Base-by-base conservation (phyloP, 2,329 filamentous ascomycete species). In the Colletotrichum endophyticum region DNA sequence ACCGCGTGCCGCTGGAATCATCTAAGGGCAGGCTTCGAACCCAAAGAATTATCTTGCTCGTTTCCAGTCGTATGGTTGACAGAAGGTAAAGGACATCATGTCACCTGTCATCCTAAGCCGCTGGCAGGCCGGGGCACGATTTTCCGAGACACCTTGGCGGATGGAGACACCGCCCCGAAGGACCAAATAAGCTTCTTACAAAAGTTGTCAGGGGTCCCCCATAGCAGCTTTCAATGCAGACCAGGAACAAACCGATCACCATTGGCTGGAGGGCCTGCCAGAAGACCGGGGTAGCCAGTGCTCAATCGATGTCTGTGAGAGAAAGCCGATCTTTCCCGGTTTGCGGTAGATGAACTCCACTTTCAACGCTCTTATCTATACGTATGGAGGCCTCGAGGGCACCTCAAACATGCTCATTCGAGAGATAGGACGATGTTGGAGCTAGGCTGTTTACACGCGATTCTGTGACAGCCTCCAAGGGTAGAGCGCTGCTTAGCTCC, bases 101-200 rank as follows among this genome's bases (percentile, higher is more conserved):
- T 75, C 70, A 75, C 53, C 73, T 75, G 73, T 63, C 73, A 68
- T 75, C 70, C 39, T 63, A 73, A 75, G 44, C 62, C 56, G 15
- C 16, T 73, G 69, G 63, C 63, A 73, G 56, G 30, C 44, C 39
- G 53, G 36, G 39, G 30, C 34, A 63, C 44, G 56, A 63, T 39
- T 28, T 57, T 63, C 63, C 63, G 70, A 72, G 70, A 75, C 62
- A 39, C 30, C 32, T 75, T 28, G 63, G 61, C 61, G 39, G 39
- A 22, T 56, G 32, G 22, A 36, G n/a, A 25, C 22, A 22, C 39
- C 56, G 53, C 39, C 22, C 28, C 63, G 16, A 32, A n/a, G 30
- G 27, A 30, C 6, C 39, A 75, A 73, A 44, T 75, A 73, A 75
- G 70, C 69, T 75, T 73, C 49, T 67, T 63, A 19, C 56, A 63